Conservation (phyloP, 768 basidiomycete species). For the Tephrocybe sp. region DNA sequence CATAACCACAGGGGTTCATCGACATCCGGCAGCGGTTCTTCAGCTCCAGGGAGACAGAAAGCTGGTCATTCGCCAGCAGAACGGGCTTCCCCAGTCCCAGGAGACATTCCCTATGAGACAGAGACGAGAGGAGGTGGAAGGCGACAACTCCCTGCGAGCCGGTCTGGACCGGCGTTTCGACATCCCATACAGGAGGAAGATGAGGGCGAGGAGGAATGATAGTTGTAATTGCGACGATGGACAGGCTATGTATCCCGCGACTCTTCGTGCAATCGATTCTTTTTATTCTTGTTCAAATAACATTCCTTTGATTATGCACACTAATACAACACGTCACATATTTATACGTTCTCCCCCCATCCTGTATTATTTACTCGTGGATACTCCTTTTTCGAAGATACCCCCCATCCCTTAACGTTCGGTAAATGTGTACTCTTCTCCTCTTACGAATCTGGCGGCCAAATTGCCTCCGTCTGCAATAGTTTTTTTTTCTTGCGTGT, state of each 20-base stretch:
- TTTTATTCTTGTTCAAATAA: neutral
- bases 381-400: slow-evolving; percentile 16
- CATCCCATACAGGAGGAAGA: slow-evolving; percentile 83
- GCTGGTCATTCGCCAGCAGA: slow-evolving; percentile 59
- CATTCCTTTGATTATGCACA: neutral
- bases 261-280: neutral
- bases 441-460: too few species aligned
- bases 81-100: slow-evolving; percentile 57
- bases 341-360: slow-evolving; percentile 1
- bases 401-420: too few species aligned
- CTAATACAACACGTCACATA: neutral
- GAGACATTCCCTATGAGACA: slow-evolving; percentile 46
- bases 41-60: slow-evolving; percentile 35
- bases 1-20: slow-evolving; percentile 20
- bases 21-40: slow-evolving; percentile 19
- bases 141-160: slow-evolving; percentile 65
- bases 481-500: too few species aligned
- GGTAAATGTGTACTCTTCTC: too few species aligned
- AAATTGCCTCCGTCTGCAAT: too few species aligned
- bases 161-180: slow-evolving; percentile 68
- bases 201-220: slow-evolving; percentile 74
- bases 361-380: slow-evolving; percentile 11
- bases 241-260: neutral
- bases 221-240: neutral
- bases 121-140: slow-evolving; percentile 57